These are phyloP conservation scores for Pelagophyceae sp. DNA, from an alignment of 352 stramenopile species.

Conservation along the genomic window DNA sequence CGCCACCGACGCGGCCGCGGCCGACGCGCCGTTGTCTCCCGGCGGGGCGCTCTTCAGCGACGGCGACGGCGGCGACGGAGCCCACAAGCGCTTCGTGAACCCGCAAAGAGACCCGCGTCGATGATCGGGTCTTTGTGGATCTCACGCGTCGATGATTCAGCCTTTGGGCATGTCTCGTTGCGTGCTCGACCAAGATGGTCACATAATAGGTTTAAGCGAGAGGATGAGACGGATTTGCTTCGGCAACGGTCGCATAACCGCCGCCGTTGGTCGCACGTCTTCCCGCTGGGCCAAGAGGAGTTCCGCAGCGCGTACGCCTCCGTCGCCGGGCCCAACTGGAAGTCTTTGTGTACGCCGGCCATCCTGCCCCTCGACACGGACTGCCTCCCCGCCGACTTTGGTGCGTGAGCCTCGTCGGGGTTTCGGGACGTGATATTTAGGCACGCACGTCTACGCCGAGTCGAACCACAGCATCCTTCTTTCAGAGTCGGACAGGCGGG, in stretches of 20 bases:
- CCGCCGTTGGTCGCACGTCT: conserved; percentile 88
- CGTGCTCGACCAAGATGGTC: conserved; percentile 56
- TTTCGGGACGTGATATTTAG: no score
- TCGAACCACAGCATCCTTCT: not conserved
- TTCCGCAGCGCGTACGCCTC: conserved; percentile 38
- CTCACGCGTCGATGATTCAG: no score
- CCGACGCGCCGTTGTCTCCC: no score
- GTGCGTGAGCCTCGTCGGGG: no score
- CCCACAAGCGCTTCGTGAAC: conserved; percentile 12
- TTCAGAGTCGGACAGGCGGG: not conserved
- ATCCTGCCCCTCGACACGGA: conserved; percentile 79
- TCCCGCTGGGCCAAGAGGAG: conserved; percentile 62
- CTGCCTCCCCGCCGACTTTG: conserved; percentile 44
- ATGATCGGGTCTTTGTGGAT: no score
- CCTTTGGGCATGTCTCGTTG: no score
- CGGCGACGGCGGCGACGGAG: no score
- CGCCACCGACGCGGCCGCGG: no score
- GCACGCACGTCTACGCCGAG: not conserved
- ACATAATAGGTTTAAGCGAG: conserved; percentile 58
- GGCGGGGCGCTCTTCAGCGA: no score
- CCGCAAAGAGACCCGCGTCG: no score
- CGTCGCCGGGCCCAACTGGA: conserved; percentile 86
- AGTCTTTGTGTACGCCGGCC: conserved; percentile 81
- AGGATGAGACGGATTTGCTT: conserved; percentile 65
- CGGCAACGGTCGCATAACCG: conserved; percentile 72